Evolutionary conservation across 495 filamentous ascomycete species (phyloP).

Genomic region (Trichoderma virens): DNA sequence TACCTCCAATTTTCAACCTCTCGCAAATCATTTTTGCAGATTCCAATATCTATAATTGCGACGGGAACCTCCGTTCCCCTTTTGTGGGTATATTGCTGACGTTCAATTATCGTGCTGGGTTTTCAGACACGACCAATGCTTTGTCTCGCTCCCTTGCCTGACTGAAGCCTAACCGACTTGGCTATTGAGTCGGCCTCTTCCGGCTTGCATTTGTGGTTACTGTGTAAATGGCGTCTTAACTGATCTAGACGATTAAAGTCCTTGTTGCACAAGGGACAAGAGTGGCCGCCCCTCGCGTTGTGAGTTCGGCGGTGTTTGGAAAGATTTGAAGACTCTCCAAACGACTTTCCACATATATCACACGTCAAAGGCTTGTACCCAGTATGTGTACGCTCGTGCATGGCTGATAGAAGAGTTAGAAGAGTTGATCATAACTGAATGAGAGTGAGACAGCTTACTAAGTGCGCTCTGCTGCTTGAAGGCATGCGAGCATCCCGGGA

Average conservation of each 20-base stretch:
- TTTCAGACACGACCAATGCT: not conserved
- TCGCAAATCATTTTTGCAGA: not conserved
- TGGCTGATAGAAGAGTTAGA: conserved; percentile 29
- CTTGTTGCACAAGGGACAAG: conserved; percentile 42
- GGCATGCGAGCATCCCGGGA: conserved; percentile 40
- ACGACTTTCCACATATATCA: conserved; percentile 39
- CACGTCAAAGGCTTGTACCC: conserved; percentile 40
- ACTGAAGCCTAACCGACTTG: not conserved
- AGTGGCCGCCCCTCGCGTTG: conserved; percentile 41
- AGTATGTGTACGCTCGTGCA: conserved; percentile 48
- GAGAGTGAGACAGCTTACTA: conserved; percentile 30
- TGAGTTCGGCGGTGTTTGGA: conserved; percentile 46
- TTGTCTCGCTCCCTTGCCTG: not conserved
- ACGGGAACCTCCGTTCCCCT: not conserved
- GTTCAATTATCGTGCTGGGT: not conserved
- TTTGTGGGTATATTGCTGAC: too few relatives aligned
- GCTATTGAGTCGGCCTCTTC: conserved; percentile 13
- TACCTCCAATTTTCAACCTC: too few relatives aligned
- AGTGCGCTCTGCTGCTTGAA: conserved; percentile 51
- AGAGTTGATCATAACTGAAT: not conserved
- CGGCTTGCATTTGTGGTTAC: conserved; percentile 21
- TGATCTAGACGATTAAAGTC: conserved; percentile 51
- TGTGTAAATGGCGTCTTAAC: conserved; percentile 37
- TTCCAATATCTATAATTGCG: not conserved
- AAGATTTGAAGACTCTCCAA: conserved; percentile 50